Base-by-base conservation (phyloP, 2,329 filamentous ascomycete species). In the Reticulascus tulasneorum region DNA sequence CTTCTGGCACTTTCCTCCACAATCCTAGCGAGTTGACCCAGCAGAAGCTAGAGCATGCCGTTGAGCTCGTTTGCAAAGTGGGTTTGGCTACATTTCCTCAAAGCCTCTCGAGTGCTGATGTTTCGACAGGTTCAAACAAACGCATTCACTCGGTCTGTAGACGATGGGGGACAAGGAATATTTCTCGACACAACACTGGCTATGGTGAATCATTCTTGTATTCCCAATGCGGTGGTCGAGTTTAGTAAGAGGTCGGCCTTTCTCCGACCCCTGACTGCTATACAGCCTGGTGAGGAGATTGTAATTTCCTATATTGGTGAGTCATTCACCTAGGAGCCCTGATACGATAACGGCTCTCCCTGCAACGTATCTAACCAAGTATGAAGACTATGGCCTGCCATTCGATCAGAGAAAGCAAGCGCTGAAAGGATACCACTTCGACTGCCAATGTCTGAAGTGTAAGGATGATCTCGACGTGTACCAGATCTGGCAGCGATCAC, bases 161-260 rank as follows among this genome's bases (percentile, higher is more conserved):
- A 62, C 63, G 18, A 75, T 80, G 34, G 53, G 59, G 3, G 75
- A 81, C 47, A 27, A 26, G 23, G 37, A 42, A 21, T 79, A 20
- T 81, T 76, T 42, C 57, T 82, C 23, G 72, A 79, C 44, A 64
- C 73, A 1, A 65, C 55, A 4, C 59, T 79, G 26, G 72, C 76
- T 39, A 77, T 80, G 69, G 66, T 68, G 16, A 82, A 83, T 44
- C 79, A 83, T 51, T 77, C 76, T 0, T 83, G 79, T 44, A 52
- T 70, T 3, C 78, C 78, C 4, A 82, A 79, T 45, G 75, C 77
- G 2, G 62, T 69, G 30, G 71, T 82, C 12, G 66, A 71, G 27
- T 80, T 81, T 34, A 47, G 67, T 24, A 71, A 71, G 5, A 64
- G 76, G 6, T 63, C 56, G 5, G 70, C 75, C 4, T 55, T 71